Evolutionary conservation across 768 basidiomycete species (phyloP), one percentile per base, ranked within the genome.

Genomic region (Suillus weaverae): DNA sequence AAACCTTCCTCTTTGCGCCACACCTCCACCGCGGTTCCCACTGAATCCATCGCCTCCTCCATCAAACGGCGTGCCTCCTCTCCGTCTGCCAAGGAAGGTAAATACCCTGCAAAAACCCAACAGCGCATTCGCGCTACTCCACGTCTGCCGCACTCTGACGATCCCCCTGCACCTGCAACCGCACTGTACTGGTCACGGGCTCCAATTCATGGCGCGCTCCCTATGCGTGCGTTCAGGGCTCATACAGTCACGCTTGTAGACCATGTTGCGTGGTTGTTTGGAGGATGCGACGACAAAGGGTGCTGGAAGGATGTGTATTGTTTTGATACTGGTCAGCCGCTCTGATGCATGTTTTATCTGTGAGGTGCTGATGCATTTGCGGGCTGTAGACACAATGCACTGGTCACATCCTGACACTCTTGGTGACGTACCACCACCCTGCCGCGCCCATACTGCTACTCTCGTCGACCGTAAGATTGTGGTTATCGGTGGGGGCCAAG

Each of bases 401-500:
- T 97, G 95, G 95, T 85, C 87, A 1, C 87, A 89, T 66, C 89
- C 92, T 0, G 86, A 91, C 20, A 88, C 87, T 22, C 68, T 83
- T 4, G 95, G 95, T n/a, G 89, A 92, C 2, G 74, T 86, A 5
- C 91, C 95, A 0, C 90, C 91, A 1, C 91, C 92, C 0, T 91
- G 90, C 56, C 85, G 95, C 30, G 95, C 94, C 5, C 95, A 97
- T 72, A 92, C 91, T 1, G 90, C 92, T 3, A 95, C 94, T 0
- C 82, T 92, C 9, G 89, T 93, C 60, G 91, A 93, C 70, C 85
- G 86, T 32, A 89, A 88, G 68, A 84, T 97, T 50, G 85, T 94
- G 71, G 77, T 97, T 5, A 91, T 94, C 71, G 95, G 94, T 22
- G 96, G 96, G 5, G 96, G 96, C 1, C 85, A 94, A 67, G 92